Evolutionary conservation across 208 protist species (phyloP).

Genomic region (Acanthamoeba culbertsoni): DNA sequence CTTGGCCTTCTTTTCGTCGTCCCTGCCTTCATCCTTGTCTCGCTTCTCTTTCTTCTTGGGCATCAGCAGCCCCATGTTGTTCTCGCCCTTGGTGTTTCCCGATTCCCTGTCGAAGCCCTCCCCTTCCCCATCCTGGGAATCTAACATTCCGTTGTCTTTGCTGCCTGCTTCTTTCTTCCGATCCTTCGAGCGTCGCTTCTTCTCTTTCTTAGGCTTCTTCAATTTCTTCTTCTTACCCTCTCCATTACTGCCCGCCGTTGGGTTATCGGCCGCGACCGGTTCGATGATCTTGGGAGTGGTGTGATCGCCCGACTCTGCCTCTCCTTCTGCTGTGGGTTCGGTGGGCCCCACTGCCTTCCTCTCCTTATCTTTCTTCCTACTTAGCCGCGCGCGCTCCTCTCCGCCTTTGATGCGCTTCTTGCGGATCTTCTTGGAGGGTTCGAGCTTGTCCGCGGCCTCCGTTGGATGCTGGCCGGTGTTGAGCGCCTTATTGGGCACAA

Average conservation of each 20-base stretch:
- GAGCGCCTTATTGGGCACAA: background rate
- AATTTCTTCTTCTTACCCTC: background rate
- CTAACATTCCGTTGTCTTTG: background rate
- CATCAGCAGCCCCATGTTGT: background rate
- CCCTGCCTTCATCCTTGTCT: background rate
- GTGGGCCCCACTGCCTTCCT: background rate
- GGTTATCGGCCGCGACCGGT: background rate
- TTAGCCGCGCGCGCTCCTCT: background rate
- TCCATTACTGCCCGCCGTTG: background rate
- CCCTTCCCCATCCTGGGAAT: background rate
- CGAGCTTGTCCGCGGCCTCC: background rate
- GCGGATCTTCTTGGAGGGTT: background rate
- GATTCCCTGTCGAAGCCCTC: background rate
- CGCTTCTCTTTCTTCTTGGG: background rate
- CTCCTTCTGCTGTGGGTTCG: background rate
- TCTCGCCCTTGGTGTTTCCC: background rate
- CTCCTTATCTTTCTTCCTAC: background rate
- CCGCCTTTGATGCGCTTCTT: background rate
- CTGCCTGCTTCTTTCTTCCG: background rate
- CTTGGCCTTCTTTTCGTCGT: background rate
- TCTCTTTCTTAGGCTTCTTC: background rate
- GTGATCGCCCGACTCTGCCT: background rate
- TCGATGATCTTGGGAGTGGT: background rate
- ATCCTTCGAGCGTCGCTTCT: background rate
- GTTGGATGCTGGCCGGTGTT: background rate